These are phyloP conservation scores for Epichloe elymi DNA, from an alignment of 2,329 filamentous ascomycete species.

Conservation along the genomic window DNA sequence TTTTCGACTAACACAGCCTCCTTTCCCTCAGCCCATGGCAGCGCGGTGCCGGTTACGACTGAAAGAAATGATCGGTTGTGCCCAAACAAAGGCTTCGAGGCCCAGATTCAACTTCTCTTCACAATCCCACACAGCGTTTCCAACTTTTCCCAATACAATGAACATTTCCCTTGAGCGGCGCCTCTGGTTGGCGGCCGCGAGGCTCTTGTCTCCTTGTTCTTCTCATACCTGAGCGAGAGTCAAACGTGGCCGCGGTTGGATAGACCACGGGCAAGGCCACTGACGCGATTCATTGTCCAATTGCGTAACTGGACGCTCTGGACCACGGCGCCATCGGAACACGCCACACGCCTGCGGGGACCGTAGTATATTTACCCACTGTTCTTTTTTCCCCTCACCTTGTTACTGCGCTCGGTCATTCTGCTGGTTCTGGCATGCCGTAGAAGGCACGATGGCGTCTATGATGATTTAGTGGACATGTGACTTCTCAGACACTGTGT, in stretches of 20 bases:
- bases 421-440: not conserved
- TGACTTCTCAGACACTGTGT: not conserved
- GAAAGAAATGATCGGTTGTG: conserved; percentile 5
- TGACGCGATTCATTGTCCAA: not conserved
- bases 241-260: not conserved
- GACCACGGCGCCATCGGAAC: not conserved
- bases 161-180: not conserved
- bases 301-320: not conserved
- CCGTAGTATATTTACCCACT: not conserved
- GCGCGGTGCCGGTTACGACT: conserved; percentile 31
- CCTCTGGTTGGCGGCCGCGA: not conserved
- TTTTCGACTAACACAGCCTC: conserved; percentile 8
- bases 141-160: not conserved
- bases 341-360: not conserved
- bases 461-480: not conserved
- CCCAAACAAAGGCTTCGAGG: not conserved
- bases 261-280: not conserved
- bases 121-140: not conserved
- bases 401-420: too few relatives aligned
- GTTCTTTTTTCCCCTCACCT: not conserved
- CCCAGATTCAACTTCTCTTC: too few relatives aligned
- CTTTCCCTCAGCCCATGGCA: conserved; percentile 26
- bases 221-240: not conserved
- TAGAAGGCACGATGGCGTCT: conserved; percentile 1
- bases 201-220: not conserved